Evolutionary conservation across 2,329 filamentous ascomycete species (phyloP).

Genomic region (Coniochaeta prunicola): DNA sequence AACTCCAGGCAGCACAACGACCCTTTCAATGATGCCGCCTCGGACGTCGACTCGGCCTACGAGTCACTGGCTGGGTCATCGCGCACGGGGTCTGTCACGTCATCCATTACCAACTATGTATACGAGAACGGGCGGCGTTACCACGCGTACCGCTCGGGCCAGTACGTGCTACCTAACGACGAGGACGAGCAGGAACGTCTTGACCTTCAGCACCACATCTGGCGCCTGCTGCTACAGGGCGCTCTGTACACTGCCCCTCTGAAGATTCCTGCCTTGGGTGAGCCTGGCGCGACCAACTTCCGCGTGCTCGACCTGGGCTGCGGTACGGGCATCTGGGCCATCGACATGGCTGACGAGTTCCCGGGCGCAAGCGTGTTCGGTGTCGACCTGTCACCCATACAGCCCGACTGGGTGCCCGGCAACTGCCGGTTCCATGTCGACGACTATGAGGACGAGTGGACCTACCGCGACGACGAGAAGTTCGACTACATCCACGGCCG

Average conservation of each 20-base stretch:
- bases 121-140: constrained; percentile 43
- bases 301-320: constrained; percentile 51
- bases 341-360: constrained; percentile 47
- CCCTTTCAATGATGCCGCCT: neutral
- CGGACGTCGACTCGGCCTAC: constrained; percentile 25
- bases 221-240: constrained; percentile 35
- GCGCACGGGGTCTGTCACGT: constrained; percentile 30
- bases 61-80: constrained; percentile 21
- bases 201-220: constrained; percentile 48
- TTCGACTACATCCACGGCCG: constrained; percentile 28
- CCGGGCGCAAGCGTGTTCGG: constrained; percentile 31
- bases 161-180: constrained; percentile 41
- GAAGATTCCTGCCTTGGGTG: constrained; percentile 5
- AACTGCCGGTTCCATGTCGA: constrained; percentile 62
- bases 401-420: constrained; percentile 48
- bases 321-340: constrained; percentile 57
- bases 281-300: constrained; percentile 22
- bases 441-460: constrained; percentile 49
- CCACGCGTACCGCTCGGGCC: constrained; percentile 37
- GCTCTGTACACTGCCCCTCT: constrained; percentile 39
- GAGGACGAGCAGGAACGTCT: constrained; percentile 46
- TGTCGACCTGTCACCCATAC: constrained; percentile 51
- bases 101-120: constrained; percentile 34
- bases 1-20: constrained; percentile 9
- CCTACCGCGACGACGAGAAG: constrained; percentile 28